Base-by-base conservation (phyloP, 768 basidiomycete species). In the Amanita thiersii region DNA sequence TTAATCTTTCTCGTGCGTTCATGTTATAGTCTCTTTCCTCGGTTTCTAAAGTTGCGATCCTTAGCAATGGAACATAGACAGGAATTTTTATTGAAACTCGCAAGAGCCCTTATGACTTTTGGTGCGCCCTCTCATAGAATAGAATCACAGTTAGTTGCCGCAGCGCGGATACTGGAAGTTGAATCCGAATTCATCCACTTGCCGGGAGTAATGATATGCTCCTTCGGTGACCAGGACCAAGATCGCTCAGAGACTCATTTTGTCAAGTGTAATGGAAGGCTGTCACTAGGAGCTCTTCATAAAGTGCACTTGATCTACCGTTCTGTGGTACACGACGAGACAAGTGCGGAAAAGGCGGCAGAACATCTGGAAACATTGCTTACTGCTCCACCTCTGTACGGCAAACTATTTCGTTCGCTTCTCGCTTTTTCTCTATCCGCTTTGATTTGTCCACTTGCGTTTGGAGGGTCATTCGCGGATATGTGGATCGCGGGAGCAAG, bases 81-180 rank as follows among this genome's bases (percentile, higher is more conserved):
- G 49, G 77, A 79, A 42, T 97, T 94, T 62, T 62, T 96, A 24
- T 73, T 91, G 56, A 88, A 79, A 55, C 73, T 96, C 19, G 88
- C 90, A 11, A 75, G 81, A 46, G 80, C 87, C 12, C 68, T 96
- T 29, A 92, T 97, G 86, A 80, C 80, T 9, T 93, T 87, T 54
- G 90, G 91, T 3, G 88, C 91, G 12, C 90, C 91, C 0, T 90
- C 88, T 17, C 93, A 97, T 63, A 79, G 93, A 23, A 86, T 97
- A 46, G 91, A 94, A 61, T 83, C 89, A 2, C 92, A 96, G 57
- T 77, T 97, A 28, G 70, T 84, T 23, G 85, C 91, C 7, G 88
- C 88, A 5, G 88, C 92, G 0, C 74, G 81, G 11, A 90, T 92
- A 39, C 79, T 97, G 12, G 90, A 92, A 52, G 77, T 96, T 41